phyloP scores from a whole-genome alignment of 352 stramenopile genomes.

The Phytophthora fragariaefolia region DNA sequence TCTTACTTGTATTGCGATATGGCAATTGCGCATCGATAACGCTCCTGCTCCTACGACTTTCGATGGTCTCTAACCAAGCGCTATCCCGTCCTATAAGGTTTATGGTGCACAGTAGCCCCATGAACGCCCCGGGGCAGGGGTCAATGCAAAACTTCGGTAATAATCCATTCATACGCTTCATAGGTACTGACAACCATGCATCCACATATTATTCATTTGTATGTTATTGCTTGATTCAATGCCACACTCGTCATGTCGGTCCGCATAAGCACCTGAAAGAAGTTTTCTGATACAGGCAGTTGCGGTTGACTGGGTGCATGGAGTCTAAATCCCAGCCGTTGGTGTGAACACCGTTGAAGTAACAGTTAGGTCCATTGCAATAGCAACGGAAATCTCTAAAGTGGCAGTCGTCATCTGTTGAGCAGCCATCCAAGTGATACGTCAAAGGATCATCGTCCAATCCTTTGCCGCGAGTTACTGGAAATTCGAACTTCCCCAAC shows the following conservation, averaged over 20 bases:
- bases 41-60: too few relatives aligned
- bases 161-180: constrained; percentile 71
- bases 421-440: constrained; percentile 81
- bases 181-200: constrained; percentile 37
- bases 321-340: constrained; percentile 62
- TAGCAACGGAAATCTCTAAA: constrained; percentile 79
- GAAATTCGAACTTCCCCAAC: constrained; percentile 71
- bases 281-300: constrained; percentile 78
- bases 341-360: constrained; percentile 60
- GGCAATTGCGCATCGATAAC: too few relatives aligned
- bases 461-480: constrained; percentile 45
- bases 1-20: too few relatives aligned
- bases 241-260: constrained; percentile 74
- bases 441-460: constrained; percentile 59
- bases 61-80: too few relatives aligned
- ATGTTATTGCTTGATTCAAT: background rate
- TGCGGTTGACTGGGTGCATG: constrained; percentile 72
- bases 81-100: constrained; percentile 24
- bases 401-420: constrained; percentile 70
- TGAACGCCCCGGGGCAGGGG: constrained; percentile 32
- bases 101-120: constrained; percentile 30
- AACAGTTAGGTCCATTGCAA: constrained; percentile 72
- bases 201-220: background rate
- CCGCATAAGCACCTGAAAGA: constrained; percentile 70
- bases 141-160: constrained; percentile 39